Percentiles rank a stretch among this genome's conserved stretches.
These are phyloP conservation scores for Solanum microdontum DNA, from an alignment of 257 asterid species.

Conservation along the genomic window DNA sequence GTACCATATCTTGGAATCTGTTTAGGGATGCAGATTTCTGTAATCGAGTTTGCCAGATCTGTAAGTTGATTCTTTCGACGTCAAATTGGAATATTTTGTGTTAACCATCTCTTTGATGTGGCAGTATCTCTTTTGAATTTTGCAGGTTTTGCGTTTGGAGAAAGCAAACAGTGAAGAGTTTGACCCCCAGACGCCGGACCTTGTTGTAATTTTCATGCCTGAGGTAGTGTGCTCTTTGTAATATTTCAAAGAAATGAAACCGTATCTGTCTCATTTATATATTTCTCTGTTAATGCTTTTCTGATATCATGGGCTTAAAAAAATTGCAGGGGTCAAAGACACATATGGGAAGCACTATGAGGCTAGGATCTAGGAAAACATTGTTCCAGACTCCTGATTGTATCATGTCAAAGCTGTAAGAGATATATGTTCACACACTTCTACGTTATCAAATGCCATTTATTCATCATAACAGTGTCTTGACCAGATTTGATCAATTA, in stretches of 20 bases:
- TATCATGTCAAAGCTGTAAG: conserved; percentile 81
- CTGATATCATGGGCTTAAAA: conserved; percentile 1
- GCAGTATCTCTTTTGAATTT: neutral
- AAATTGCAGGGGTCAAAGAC: conserved; percentile 71
- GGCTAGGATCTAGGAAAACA: conserved; percentile 91
- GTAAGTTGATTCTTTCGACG: conserved; percentile 34
- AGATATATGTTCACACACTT: neutral
- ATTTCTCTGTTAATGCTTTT: conserved; percentile 1
- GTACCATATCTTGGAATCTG: conserved; percentile 94
- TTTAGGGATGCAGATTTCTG: conserved; percentile 97
- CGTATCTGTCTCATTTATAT: neutral
- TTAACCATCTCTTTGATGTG: neutral
- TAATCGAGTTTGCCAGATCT: conserved; percentile 82
- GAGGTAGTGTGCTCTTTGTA: conserved; percentile 46
- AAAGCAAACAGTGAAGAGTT: conserved; percentile 83
- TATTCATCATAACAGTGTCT: neutral
- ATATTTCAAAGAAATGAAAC: neutral
- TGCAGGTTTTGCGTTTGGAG: conserved; percentile 63
- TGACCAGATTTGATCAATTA: neutral
- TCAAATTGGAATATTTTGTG: neutral
- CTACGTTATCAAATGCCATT: neutral
- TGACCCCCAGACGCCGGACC: conserved; percentile 51
- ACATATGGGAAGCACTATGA: conserved; percentile 98
- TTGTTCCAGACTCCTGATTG: conserved; percentile 73
- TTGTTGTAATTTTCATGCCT: conserved; percentile 94